Evolutionary conservation across 345 rosid species (phyloP), one percentile per base, ranked within the genome.

Genomic region (Corymbia maculata): DNA sequence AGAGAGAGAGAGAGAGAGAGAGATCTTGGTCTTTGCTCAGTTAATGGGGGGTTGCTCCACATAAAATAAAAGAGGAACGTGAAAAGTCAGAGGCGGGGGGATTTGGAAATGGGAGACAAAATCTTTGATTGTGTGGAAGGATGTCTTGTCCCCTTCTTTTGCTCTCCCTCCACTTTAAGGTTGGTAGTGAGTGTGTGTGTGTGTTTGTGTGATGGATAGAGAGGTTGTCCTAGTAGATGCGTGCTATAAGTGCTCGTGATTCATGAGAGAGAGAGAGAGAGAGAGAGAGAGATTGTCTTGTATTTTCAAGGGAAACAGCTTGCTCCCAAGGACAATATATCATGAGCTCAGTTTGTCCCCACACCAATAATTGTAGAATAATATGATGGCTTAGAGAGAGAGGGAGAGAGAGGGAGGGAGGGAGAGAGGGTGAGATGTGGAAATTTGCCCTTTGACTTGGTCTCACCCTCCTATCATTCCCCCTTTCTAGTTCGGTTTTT

Each of bases 231-330:
- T 9, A 75, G 84, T 75, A 5, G 84, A 75, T 75, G 84, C 28
- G 75, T 52, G 59, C 57, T 51, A 51, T 66, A 51, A 61, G 87
- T 64, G 85, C 88, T 92, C 91, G 88, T 90, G 89, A 87, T 88
- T 86, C 91, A 88, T 26, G 53, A 55, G 85, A 28, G 44, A 47
- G 86, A 84, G 90, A 88, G 88, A 86, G 87, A 51, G 80, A 12
- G 90, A 87, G 88, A 86, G 86, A 49, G 66, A 15, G 12, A 24
- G 79, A 66, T 57, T 59, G 82, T 32, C 24, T 61, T 87, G 64
- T 88, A 89, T 92, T 92, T 92, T 90, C 88, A 90, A 91, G 91
- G 93, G 91, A 93, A 92, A 95, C 96, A 96, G 98, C 95, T 93
- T 93, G 95, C 98, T 91, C 94, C 92, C 92, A 89, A 91, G 91